Evolutionary conservation across 1,284 basidiomycete genomes (phyloP), one percentile per base, ranked within the genome.

Genomic region (Porodaedalea pini): DNA sequence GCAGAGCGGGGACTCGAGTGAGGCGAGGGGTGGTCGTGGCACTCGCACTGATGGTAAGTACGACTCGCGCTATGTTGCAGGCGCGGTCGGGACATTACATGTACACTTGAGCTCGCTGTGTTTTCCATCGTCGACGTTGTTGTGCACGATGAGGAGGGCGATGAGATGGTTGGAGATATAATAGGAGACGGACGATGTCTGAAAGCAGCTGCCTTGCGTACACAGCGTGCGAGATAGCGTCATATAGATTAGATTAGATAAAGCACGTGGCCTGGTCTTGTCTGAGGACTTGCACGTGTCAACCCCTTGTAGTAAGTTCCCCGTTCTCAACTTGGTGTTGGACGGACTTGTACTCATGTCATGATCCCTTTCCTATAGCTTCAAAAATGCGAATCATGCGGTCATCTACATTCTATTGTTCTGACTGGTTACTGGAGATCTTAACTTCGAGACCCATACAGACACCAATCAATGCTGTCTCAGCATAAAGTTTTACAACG

Each of bases 1-100:
- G 74, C 75, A 23, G 77, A 78, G 59, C 71, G 72, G 6, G 78
- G 78, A n/a, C 79, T 78, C 11, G 78, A 75, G 0, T 75, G 69
- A 55, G 58, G 40, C 56, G 61, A 19, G 66, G 65, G 11, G 70
- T 11, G 19, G 40, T 45, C 41, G 40, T 54, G 51, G 52, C 52
- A 47, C 41, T 45, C 31, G 52, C 52, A 36, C 6, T 40, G 36
- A 21, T n/a, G 7, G 40, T 13, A 19, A 5, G 2, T 19, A n/a
- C 19, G 40, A 13, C 5, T 4, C 13, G 27, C 3, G 19, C 32
- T 29, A 5, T 52, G 51, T 17, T 8, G 37, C 54, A 29, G 23
- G 32, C 32, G 31, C 11, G n/a, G 21, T 19, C 50, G 2, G 25
- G 21, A 10, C 31, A 32, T 29, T 17, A 19, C 31, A 15, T 32